phyloP scores from a whole-genome alignment of 2,329 filamentous ascomycete genomes.

The Sporothrix protearum region DNA sequence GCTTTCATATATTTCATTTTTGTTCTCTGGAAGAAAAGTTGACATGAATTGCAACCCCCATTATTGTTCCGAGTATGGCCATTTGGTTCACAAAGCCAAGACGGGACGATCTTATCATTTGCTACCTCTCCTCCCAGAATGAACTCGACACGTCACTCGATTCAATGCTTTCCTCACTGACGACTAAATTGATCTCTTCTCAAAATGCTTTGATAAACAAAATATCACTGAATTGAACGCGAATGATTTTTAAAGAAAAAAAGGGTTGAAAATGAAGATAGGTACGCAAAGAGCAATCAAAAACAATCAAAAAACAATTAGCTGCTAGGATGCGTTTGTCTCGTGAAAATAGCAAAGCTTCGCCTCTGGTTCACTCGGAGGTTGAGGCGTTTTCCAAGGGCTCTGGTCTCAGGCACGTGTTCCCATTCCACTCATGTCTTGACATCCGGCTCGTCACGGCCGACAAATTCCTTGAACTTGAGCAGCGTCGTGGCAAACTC shows the following conservation, averaged over 20 bases:
- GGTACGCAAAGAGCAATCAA: not conserved
- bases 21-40: not conserved
- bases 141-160: not conserved
- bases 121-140: not conserved
- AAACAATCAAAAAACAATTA: not conserved
- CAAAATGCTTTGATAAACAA: not conserved
- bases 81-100: not conserved
- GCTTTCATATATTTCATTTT: not conserved
- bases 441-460: constrained; percentile 89
- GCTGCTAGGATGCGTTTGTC: constrained; percentile 10
- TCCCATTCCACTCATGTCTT: constrained; percentile 65
- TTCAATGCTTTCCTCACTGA: not conserved
- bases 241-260: not conserved
- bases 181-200: not conserved
- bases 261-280: not conserved
- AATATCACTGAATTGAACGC: not conserved
- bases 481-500: constrained; percentile 78
- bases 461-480: constrained; percentile 90
- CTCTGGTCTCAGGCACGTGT: no score
- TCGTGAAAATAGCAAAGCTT: not conserved
- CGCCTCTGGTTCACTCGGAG: no score
- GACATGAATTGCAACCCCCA: not conserved
- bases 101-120: not conserved
- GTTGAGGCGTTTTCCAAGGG: no score
- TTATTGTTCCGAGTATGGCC: not conserved